Conservation (phyloP, 2,329 filamentous ascomycete species). For the Lecanicillium sp. region DNA sequence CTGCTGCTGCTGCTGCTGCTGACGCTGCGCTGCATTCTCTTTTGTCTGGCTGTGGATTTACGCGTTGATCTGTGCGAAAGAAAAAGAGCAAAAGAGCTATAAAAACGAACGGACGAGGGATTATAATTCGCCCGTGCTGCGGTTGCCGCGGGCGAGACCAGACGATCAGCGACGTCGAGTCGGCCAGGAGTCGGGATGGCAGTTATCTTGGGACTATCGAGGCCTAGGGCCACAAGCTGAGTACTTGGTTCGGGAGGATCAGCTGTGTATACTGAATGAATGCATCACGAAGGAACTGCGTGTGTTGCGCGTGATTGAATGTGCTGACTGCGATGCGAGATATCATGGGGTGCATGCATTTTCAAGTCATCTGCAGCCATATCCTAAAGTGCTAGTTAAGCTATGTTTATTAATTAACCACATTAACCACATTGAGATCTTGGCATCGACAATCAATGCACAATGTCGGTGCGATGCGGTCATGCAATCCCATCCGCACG, state of each 20-base stretch:
- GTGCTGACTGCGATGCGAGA: no score
- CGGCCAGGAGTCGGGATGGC: background rate
- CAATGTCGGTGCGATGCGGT: background rate
- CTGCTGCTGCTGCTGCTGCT: conserved; percentile 2
- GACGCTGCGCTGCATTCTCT: no score
- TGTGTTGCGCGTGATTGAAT: no score
- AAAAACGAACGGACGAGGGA: no score
- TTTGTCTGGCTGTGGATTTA: conserved; percentile 8
- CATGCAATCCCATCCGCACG: conserved; percentile 4
- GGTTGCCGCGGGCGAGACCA: no score
- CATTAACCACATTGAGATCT: no score
- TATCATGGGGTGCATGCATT: no score
- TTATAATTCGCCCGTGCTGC: no score
- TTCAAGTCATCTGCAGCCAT: no score
- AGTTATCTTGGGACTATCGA: background rate
- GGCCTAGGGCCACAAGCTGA: background rate
- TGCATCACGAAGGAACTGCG: conserved; percentile 13
- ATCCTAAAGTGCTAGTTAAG: no score
- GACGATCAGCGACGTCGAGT: no score
- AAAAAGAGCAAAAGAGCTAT: conserved; percentile 1
- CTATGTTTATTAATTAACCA: no score
- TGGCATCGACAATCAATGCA: conserved; percentile 4
- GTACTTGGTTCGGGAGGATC: background rate
- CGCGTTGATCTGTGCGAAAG: conserved; percentile 2
- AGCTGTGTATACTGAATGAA: conserved; percentile 13